Evolutionary conservation across 2,329 filamentous ascomycete species (phyloP), one percentile per base, ranked within the genome.

Genomic region (Alternaria consortialis): DNA sequence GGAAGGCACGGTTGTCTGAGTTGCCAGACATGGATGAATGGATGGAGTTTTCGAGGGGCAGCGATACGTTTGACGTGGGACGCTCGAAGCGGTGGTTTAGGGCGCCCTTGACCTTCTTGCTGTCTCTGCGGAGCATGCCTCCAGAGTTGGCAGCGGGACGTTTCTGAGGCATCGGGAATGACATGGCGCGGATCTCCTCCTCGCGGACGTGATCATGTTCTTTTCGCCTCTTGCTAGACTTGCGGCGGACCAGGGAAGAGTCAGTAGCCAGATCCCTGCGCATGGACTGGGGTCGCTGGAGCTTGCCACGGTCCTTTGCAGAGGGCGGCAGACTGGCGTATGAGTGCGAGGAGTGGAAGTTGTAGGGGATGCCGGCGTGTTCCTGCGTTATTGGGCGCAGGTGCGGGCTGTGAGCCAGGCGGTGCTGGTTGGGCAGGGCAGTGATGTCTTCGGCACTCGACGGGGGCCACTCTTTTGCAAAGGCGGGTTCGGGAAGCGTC

Each of bases 131-230:
- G 46, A 91, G 85, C 46, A 87, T 82, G 54, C 85, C 85, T 76
- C 85, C 86, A 32, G 84, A 82, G 62, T 89, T 85, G 48, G 85
- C 84, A 11, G 85, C 85, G 6, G 89, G 84, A 53, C 91, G 87
- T 54, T 83, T 85, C 62, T 88, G 81, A 6, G 91, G 88, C 67
- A 90, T 86, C 2, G 85, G 84, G 62, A 88, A 87, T 73, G 88
- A 91, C 91, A 97, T 92, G 55, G 92, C 89, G 74, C 90, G 91
- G 74, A 97, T 93, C 79, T 97, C 93, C 64, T 92, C 92, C 79
- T 97, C 94, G 58, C 94, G 87, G 60, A 90, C 85, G 74, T 88
- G 87, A 64, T 96, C 91, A 68, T 90, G 89, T 46, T 74, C 72
- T 54, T 65, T 69, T 70, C 90, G 87, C 80, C 92, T 77, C 67